phyloP scores from a whole-genome alignment of 2,329 filamentous ascomycete genomes.

The Cercospora sojina region DNA sequence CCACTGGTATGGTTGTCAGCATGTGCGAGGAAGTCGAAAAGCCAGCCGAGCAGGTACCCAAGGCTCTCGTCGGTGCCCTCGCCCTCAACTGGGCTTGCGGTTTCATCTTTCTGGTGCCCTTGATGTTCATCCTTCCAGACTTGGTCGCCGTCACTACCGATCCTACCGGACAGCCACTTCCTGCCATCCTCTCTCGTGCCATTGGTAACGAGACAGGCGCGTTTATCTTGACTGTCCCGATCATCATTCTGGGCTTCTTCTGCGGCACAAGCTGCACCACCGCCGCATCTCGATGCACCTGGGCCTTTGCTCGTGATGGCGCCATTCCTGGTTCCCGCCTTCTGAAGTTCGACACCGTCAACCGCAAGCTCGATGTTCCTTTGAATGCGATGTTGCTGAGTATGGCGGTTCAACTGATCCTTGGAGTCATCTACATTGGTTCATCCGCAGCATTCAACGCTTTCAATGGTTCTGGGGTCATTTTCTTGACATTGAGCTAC shows the following conservation, averaged over 20 bases:
- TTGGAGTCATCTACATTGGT: slow-evolving; percentile 69
- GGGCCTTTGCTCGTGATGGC: slow-evolving; percentile 69
- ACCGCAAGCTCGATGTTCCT: slow-evolving; percentile 63
- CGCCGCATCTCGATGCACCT: slow-evolving; percentile 65
- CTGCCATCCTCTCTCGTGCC: slow-evolving; percentile 62
- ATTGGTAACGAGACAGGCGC: slow-evolving; percentile 57
- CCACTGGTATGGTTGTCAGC: slow-evolving; percentile 75
- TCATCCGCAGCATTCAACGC: slow-evolving; percentile 69
- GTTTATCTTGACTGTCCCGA: slow-evolving; percentile 62
- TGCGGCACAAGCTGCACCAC: slow-evolving; percentile 70
- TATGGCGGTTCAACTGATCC: slow-evolving; percentile 62
- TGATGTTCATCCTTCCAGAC: slow-evolving; percentile 68
- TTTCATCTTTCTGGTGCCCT: slow-evolving; percentile 65
- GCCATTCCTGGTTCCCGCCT: slow-evolving; percentile 62
- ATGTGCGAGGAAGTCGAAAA: slow-evolving; percentile 73
- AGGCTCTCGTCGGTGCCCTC: slow-evolving; percentile 66
- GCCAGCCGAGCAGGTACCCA: slow-evolving; percentile 67
- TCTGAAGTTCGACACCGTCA: slow-evolving; percentile 58
- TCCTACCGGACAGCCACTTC: slow-evolving; percentile 62
- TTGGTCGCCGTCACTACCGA: slow-evolving; percentile 52
- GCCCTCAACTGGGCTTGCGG: slow-evolving; percentile 66
- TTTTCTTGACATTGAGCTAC: slow-evolving; percentile 67
- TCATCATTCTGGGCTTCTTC: slow-evolving; percentile 65
- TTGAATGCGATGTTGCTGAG: slow-evolving; percentile 71
- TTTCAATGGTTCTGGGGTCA: slow-evolving; percentile 56